Evolutionary conservation across 768 basidiomycete genomes (phyloP), one percentile per base, ranked within the genome.

Genomic region (Leccinum disarticulatum): DNA sequence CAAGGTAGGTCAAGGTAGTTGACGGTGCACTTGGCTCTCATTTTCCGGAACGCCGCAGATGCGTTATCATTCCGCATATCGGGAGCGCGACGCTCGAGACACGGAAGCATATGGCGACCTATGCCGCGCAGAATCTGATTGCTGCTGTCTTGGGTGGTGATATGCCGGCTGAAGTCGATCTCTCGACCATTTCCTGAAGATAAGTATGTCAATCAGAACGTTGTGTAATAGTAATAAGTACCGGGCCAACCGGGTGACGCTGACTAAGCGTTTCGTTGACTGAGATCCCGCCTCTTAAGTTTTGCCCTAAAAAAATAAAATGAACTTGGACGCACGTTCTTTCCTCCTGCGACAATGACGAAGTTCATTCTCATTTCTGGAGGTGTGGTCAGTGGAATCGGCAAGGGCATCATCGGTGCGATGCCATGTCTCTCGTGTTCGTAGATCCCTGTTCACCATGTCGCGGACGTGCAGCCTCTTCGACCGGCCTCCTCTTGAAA

Each of bases 381-480:
- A 60, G 96, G 96, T 76, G 96, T 99, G 59, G 91, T 99, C 72
- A 96, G 93, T 69, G 96, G 96, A 56, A 99, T 99, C 69, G 96
- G 96, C 64, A 99, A 99, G 85, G 96, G 96, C 67, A 94, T 98
- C 62, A 98, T 99, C 71, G 96, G 96, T 98, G 74, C 77, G 83
- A 70, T 62, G 56, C 50, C 62, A 58, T 56, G 54, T 61, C 64
- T 63, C 58, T 55, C 58, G 55, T 63, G 49, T 49, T 56, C 55
- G 33, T 58, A 52, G 43, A 50, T 49, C 46, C 52, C 31, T 63
- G 68, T 69, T 68, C 68, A 64, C 70, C 11, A 19, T 19, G n/a
- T 64, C 31, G 61, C 27, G 56, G 66, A 52, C 50, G 38, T 62
- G 43, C 72, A 98, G 96, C 96, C 64, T 98, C 96, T 28, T 98